phyloP scores from a whole-genome alignment of 495 filamentous ascomycete species.

The Penicillium riverlandense region DNA sequence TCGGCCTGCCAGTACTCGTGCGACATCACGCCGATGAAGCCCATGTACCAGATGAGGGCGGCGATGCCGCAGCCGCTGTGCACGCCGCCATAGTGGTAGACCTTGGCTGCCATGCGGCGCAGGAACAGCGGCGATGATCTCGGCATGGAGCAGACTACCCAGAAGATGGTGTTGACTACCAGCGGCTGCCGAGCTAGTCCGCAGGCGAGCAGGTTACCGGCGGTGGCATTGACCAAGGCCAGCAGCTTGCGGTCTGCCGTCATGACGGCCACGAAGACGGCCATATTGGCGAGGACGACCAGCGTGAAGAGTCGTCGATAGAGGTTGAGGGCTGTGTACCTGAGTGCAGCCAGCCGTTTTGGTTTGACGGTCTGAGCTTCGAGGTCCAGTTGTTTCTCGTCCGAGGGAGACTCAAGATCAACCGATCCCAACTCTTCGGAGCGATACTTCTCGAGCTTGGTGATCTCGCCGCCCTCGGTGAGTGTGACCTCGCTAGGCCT shows the following conservation, averaged over 20 bases:
- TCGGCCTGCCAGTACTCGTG: constrained; percentile 26
- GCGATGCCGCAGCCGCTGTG: constrained; percentile 67
- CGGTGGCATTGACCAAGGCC: constrained; percentile 40
- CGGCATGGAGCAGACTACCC: constrained; percentile 51
- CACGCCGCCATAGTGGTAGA: constrained; percentile 72
- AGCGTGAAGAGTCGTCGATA: constrained; percentile 49
- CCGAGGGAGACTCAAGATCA: not conserved
- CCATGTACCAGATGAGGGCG: constrained; percentile 63
- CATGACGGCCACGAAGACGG: constrained; percentile 39
- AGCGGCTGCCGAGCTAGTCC: constrained; percentile 67
- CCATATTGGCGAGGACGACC: constrained; percentile 46
- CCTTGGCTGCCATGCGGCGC: constrained; percentile 59
- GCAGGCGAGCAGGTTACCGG: constrained; percentile 46
- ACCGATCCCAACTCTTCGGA: constrained; percentile 20
- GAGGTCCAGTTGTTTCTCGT: constrained; percentile 18
- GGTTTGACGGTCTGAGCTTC: constrained; percentile 27
- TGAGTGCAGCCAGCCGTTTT: constrained; percentile 22
- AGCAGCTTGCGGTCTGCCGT: constrained; percentile 25
- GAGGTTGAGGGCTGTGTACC: constrained; percentile 35
- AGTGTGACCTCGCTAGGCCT: constrained; percentile 17
- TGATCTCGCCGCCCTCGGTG: constrained; percentile 11
- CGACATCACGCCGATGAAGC: constrained; percentile 46
- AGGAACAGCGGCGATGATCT: constrained; percentile 53
- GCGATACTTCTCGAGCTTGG: constrained; percentile 12
- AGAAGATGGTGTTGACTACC: constrained; percentile 66